Evolutionary conservation across 2,329 filamentous ascomycete genomes (phyloP).

Genomic region (Ascochyta viciae-villosae): DNA sequence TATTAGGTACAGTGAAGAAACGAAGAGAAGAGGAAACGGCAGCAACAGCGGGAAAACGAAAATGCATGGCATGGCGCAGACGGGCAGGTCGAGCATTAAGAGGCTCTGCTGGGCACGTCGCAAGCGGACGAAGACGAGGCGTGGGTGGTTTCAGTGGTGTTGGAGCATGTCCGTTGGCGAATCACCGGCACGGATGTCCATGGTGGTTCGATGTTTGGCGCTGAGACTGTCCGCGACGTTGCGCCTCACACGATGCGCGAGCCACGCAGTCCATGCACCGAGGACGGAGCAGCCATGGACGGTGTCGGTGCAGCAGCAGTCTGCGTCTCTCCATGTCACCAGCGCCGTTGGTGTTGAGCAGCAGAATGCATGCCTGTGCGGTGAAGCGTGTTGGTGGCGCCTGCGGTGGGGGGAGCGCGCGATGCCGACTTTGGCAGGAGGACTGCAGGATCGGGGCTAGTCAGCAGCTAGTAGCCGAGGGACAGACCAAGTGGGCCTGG

Average conservation of each 20-base stretch:
- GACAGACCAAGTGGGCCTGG: constrained; percentile 2
- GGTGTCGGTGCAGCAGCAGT: neutral
- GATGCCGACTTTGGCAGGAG: constrained; percentile 19
- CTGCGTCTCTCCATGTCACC: neutral
- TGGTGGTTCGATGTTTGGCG: constrained; percentile 38
- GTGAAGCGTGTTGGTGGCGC: constrained; percentile 25
- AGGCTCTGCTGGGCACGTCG: constrained; percentile 41
- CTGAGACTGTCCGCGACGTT: constrained; percentile 27
- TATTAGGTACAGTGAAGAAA: constrained; percentile 41
- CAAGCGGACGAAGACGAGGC: constrained; percentile 41
- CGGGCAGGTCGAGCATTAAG: constrained; percentile 45
- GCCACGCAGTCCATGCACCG: neutral
- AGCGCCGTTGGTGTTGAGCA: constrained; percentile 18
- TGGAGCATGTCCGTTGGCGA: constrained; percentile 36
- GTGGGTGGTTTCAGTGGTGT: constrained; percentile 46
- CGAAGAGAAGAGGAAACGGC: constrained; percentile 36
- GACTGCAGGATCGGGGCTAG: constrained; percentile 16
- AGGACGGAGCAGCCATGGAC: neutral
- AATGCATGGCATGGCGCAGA: constrained; percentile 34
- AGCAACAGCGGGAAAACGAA: constrained; percentile 32
- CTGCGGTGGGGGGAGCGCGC: constrained; percentile 15
- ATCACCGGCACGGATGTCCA: constrained; percentile 32
- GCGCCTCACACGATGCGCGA: constrained; percentile 5
- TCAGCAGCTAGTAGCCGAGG: constrained; percentile 11
- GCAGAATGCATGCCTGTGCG: constrained; percentile 1